Evolutionary conservation across 352 stramenopile species (phyloP).

Genomic region (Hyaloperonospora brassicae): DNA sequence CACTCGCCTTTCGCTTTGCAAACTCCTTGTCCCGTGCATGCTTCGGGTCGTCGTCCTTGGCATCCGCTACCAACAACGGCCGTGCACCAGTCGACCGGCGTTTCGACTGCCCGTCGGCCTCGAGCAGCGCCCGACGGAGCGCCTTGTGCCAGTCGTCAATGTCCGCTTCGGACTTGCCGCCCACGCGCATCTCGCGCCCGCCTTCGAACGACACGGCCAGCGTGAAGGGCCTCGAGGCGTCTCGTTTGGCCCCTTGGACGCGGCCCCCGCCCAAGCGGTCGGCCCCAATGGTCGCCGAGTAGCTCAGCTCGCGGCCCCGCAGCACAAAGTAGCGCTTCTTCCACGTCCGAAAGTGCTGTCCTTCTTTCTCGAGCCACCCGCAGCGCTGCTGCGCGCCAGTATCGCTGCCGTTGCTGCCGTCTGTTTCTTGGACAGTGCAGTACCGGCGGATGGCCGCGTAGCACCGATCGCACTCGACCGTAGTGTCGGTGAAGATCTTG

Average conservation of each 20-base stretch:
- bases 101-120: slow-evolving; percentile 27
- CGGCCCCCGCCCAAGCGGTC: slow-evolving; percentile 40
- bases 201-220: slow-evolving; percentile 56
- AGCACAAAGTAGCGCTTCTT: slow-evolving; percentile 74
- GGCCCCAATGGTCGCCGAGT: slow-evolving; percentile 45
- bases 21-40: slow-evolving; percentile 23
- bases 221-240: slow-evolving; percentile 52
- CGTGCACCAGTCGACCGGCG: slow-evolving; percentile 11
- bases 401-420: background rate
- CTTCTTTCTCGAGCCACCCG: slow-evolving; percentile 70
- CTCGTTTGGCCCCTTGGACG: slow-evolving; percentile 48
- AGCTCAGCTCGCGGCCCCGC: slow-evolving; percentile 49
- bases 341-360: slow-evolving; percentile 56
- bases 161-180: slow-evolving; percentile 51
- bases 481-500: slow-evolving; percentile 78
- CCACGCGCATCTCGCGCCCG: slow-evolving; percentile 57
- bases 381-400: slow-evolving; percentile 22
- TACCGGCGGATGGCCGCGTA: slow-evolving; percentile 55
- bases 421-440: slow-evolving; percentile 30
- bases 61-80: background rate
- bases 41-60: slow-evolving; percentile 23
- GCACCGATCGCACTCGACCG: slow-evolving; percentile 58
- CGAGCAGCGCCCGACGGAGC: slow-evolving; percentile 35
- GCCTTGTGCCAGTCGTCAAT: slow-evolving; percentile 69
- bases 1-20: slow-evolving; percentile 24